These are phyloP conservation scores for Paxillus rubicundulus DNA, from an alignment of 768 basidiomycete genomes.

Conservation along the genomic window DNA sequence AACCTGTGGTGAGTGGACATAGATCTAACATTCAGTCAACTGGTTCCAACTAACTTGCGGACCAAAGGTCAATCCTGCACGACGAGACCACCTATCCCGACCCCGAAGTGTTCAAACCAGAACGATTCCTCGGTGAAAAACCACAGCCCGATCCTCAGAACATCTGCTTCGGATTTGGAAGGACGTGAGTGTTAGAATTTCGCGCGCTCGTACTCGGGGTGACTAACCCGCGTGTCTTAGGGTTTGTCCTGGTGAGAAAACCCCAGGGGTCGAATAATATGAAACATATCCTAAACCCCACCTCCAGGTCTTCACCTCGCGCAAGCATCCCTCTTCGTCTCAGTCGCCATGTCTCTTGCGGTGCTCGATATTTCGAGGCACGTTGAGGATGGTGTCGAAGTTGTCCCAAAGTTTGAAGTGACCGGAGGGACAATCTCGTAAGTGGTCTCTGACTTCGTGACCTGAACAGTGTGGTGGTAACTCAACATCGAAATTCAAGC, in stretches of 20 bases:
- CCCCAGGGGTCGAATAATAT: background rate
- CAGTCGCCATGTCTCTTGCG: constrained; percentile 39
- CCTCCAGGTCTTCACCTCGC: constrained; percentile 29
- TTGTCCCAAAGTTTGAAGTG: constrained; percentile 43
- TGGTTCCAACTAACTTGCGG: background rate
- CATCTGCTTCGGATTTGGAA: constrained; percentile 28
- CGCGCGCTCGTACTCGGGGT: background rate
- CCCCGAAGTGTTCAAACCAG: constrained; percentile 33
- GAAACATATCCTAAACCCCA: background rate
- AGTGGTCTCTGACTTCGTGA: background rate
- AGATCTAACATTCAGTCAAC: too few species aligned
- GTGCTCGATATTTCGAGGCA: constrained; percentile 43
- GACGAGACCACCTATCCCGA: constrained; percentile 41
- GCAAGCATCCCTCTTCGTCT: constrained; percentile 26
- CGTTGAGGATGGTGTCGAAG: constrained; percentile 39
- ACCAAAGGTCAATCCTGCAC: constrained; percentile 51
- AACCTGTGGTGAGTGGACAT: constrained; percentile 23
- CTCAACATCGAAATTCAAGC: background rate
- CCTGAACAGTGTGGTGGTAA: background rate
- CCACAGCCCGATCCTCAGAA: constrained; percentile 19
- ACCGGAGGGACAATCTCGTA: constrained; percentile 47
- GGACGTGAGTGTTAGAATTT: constrained; percentile 16
- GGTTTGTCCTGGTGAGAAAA: constrained; percentile 21
- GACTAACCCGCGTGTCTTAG: background rate
- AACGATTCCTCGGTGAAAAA: constrained; percentile 29